Evolutionary conservation across 257 asterid genomes (phyloP).

Genomic region (Knoxia roxburghii): DNA sequence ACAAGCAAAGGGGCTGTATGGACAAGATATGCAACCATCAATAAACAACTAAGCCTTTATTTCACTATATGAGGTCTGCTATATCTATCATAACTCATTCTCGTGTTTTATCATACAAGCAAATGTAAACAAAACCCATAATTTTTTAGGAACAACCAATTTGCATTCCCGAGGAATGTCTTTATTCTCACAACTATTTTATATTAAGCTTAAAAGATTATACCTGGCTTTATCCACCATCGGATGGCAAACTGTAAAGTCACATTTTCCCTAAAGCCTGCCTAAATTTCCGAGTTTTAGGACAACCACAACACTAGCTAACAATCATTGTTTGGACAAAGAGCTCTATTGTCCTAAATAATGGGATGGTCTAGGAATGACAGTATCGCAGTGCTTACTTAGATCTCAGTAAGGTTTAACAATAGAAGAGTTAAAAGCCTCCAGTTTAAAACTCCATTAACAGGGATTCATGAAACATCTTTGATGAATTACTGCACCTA

Average conservation of each 20-base stretch:
- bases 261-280: not conserved
- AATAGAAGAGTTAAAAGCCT: not conserved
- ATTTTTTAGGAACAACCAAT: not conserved
- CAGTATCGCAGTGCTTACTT: not conserved
- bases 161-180: not conserved
- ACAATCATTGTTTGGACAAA: conserved; percentile 1
- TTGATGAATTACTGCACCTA: not conserved
- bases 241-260: not conserved
- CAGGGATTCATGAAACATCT: not conserved
- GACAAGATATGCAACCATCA: not conserved
- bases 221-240: not conserved
- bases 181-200: not conserved
- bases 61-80: no score
- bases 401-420: not conserved
- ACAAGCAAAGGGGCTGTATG: not conserved
- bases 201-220: not conserved
- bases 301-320: not conserved
- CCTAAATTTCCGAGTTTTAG: not conserved
- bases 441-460: not conserved
- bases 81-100: no score
- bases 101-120: not conserved
- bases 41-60: no score
- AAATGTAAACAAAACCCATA: not conserved
- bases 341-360: not conserved
- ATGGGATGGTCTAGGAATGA: not conserved